Evolutionary conservation across 106 monocot species (phyloP).

Genomic region (Posidonia australis): DNA sequence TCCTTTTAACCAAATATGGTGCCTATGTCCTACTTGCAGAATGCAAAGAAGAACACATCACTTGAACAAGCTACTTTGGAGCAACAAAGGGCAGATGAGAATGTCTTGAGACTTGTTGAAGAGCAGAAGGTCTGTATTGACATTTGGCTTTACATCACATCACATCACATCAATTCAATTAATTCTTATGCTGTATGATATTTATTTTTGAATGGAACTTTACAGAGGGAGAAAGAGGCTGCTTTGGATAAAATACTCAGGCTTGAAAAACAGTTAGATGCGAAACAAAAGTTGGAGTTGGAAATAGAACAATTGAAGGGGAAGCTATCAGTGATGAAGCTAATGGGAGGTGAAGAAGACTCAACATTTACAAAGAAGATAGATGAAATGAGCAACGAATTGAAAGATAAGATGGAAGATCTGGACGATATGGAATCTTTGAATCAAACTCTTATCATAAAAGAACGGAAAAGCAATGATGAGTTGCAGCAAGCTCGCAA

Average conservation of each 20-base stretch:
- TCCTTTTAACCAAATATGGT: neutral
- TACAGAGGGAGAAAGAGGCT: conserved; percentile 66
- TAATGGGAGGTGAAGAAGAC: conserved; percentile 53
- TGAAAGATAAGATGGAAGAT: conserved; percentile 62
- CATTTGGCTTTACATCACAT: neutral
- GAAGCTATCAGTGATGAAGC: conserved; percentile 49
- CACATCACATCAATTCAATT: neutral
- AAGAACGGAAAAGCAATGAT: conserved; percentile 50
- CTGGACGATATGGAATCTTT: conserved; percentile 38
- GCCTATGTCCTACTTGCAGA: conserved; percentile 20
- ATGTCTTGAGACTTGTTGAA: conserved; percentile 49
- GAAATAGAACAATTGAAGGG: conserved; percentile 85
- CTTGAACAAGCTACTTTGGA: conserved; percentile 48
- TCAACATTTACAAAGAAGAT: conserved; percentile 36
- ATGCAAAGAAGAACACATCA: conserved; percentile 42
- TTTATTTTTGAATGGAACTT: neutral
- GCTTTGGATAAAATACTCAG: conserved; percentile 49
- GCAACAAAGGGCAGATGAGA: conserved; percentile 51
- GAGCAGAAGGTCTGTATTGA: conserved; percentile 56
- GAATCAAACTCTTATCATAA: conserved; percentile 34
- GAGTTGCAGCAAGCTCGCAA: conserved; percentile 58
- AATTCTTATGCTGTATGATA: neutral
- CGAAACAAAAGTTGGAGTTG: conserved; percentile 68
- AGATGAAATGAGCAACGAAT: conserved; percentile 37
- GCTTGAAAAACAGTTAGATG: conserved; percentile 71